Percentiles rank a stretch among this genome's conserved stretches.
Conservation (phyloP, 2,329 filamentous ascomycete genomes). For the Cercospora sesami region DNA sequence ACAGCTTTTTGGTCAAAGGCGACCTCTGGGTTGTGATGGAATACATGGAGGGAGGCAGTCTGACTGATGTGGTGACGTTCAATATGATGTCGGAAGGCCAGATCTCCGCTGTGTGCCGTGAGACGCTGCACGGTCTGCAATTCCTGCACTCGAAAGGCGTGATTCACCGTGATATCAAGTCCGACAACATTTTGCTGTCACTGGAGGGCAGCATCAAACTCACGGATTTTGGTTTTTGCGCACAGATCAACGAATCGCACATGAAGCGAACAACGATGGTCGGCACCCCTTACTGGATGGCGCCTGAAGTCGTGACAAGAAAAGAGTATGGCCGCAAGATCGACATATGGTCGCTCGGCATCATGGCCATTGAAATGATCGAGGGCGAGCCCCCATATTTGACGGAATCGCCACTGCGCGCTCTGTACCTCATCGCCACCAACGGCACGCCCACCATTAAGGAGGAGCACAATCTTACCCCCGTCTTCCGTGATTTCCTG, state of each 20-base stretch:
- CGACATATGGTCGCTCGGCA: conserved; percentile 96
- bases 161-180: conserved; percentile 98
- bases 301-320: conserved; percentile 91
- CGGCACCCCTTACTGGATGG: conserved; percentile 99
- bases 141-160: conserved; percentile 97
- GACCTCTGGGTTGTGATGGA: conserved; percentile 99
- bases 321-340: conserved; percentile 99
- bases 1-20: conserved; percentile 85
- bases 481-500: conserved; percentile 86
- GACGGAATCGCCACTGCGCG: conserved; percentile 88
- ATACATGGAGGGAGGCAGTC: conserved; percentile 96
- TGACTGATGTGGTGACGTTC: conserved; percentile 98
- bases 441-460: conserved; percentile 95
- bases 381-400: conserved; percentile 97
- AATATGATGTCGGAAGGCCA: conserved; percentile 99
- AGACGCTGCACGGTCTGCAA: conserved; percentile 87
- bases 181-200: conserved; percentile 93
- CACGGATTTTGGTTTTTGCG: conserved; percentile 98
- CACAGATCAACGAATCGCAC: conserved; percentile 94
- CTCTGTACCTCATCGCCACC: conserved; percentile 93
- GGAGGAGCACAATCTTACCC: conserved; percentile 78
- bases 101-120: conserved; percentile 91
- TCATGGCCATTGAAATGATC: conserved; percentile 99
- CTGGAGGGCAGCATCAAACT: conserved; percentile 96
- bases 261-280: conserved; percentile 99